A percentile compares a stretch with the other conserved stretches of the same genome.
phyloP scores from a whole-genome alignment of 352 stramenopile species.

The Globisporangium barbulae region DNA sequence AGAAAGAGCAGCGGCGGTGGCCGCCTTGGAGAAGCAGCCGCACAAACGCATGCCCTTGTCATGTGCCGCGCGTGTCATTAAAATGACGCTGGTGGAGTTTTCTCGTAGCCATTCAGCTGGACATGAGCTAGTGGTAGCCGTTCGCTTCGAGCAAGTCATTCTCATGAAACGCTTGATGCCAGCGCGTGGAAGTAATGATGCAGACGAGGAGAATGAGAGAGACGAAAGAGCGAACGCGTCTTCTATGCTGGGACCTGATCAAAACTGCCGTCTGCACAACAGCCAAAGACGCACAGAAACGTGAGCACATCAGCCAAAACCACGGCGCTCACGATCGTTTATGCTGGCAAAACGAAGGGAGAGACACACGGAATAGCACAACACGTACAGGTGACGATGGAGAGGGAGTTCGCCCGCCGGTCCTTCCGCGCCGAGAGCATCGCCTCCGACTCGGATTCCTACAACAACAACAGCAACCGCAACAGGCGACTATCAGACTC shows the following conservation, averaged over 20 bases:
- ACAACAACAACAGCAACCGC: constrained; percentile 9
- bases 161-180: no score
- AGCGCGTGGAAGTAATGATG: no score
- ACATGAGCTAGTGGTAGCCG: no score
- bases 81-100: no score
- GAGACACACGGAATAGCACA: not conserved
- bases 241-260: constrained; percentile 15
- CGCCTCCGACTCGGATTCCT: constrained; percentile 50
- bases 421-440: constrained; percentile 38
- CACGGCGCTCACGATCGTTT: not conserved
- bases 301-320: not conserved
- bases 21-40: no score
- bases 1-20: no score
- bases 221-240: no score
- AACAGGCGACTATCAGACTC: not conserved
- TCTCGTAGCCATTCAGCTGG: no score
- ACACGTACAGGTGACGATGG: constrained; percentile 43
- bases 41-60: no score
- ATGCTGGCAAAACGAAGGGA: not conserved
- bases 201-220: not conserved
- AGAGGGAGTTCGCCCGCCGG: constrained; percentile 33
- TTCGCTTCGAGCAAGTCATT: no score
- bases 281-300: not conserved
- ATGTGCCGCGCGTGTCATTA: no score
- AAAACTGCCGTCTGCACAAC: constrained; percentile 18